Evolutionary conservation across 108 stramenopile genomes (phyloP).

Genomic region (Cafeteria roenbergensis): DNA sequence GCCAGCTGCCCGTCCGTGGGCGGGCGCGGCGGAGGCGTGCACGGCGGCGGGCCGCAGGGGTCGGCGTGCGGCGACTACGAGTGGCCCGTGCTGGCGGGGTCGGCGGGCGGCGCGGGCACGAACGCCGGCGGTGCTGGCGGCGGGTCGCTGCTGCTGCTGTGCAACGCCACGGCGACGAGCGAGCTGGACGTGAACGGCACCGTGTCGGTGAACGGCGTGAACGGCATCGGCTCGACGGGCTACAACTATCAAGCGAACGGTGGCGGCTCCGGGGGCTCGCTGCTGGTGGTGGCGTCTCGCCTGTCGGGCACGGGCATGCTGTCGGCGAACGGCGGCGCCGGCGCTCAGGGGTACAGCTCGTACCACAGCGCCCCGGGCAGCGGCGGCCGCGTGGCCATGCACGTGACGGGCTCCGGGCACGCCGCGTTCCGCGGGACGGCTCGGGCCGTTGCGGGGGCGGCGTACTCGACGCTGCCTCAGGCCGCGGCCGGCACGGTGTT

Average conservation of each 20-base stretch:
- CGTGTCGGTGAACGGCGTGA: neutral
- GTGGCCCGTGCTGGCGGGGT: too few species aligned
- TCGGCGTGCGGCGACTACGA: too few species aligned
- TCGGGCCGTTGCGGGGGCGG: neutral
- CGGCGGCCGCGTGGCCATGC: neutral
- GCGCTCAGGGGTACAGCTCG: neutral
- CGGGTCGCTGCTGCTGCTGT: too few species aligned
- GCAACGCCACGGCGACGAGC: neutral
- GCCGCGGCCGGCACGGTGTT: neutral
- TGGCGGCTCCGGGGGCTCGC: neutral
- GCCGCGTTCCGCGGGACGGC: neutral
- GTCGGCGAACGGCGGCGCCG: neutral
- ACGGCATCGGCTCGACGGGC: neutral
- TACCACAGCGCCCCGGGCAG: neutral
- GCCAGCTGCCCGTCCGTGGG: too few species aligned
- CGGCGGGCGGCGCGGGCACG: too few species aligned
- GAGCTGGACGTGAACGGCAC: neutral
- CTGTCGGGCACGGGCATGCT: neutral
- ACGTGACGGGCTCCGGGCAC: neutral
- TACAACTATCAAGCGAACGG: neutral
- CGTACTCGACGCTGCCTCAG: neutral
- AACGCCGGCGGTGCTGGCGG: too few species aligned
- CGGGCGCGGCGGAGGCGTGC: too few species aligned
- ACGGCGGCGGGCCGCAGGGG: too few species aligned
- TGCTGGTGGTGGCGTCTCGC: neutral